Conservation (phyloP, 495 filamentous ascomycete genomes). For the Penicillium pancosmium region DNA sequence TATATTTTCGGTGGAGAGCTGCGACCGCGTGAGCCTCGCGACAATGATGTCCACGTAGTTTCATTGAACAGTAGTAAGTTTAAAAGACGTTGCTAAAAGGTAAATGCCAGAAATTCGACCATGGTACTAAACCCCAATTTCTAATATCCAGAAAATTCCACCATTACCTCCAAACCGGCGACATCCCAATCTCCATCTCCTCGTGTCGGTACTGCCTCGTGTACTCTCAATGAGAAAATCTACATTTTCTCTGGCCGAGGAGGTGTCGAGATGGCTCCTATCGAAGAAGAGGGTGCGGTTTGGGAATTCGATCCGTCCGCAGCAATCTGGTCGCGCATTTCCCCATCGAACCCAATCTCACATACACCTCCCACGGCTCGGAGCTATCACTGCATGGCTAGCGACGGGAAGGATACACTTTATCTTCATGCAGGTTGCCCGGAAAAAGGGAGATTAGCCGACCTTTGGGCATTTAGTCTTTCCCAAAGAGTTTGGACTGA, state of each 20-base stretch:
- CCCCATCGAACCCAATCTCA: conserved; percentile 17
- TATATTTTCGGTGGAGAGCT: conserved; percentile 53
- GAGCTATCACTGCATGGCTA: conserved; percentile 50
- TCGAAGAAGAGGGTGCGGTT: conserved; percentile 55
- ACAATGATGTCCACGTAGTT: conserved; percentile 71
- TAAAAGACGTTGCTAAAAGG: not conserved
- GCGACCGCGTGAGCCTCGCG: conserved; percentile 52
- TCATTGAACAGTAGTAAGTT: conserved; percentile 41
- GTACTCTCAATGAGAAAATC: conserved; percentile 43
- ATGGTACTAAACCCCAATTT: not conserved
- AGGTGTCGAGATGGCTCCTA: conserved; percentile 52
- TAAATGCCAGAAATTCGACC: not conserved
- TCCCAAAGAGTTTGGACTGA: conserved; percentile 60
- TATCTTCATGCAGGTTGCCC: conserved; percentile 75
- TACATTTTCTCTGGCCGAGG: conserved; percentile 62
- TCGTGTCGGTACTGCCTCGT: conserved; percentile 53
- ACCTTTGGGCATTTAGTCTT: conserved; percentile 75
- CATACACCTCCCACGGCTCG: conserved; percentile 39
- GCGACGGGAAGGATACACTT: conserved; percentile 55
- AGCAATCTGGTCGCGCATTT: conserved; percentile 31
- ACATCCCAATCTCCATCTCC: conserved; percentile 36
- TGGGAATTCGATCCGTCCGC: conserved; percentile 46
- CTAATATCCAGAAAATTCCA: not conserved
- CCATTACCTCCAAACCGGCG: conserved; percentile 10
- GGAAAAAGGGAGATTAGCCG: conserved; percentile 56